A percentile compares a stretch with the other conserved stretches of the same genome.
Evolutionary conservation across 208 protist species (phyloP).

Genomic region (Leishmania arabica): DNA sequence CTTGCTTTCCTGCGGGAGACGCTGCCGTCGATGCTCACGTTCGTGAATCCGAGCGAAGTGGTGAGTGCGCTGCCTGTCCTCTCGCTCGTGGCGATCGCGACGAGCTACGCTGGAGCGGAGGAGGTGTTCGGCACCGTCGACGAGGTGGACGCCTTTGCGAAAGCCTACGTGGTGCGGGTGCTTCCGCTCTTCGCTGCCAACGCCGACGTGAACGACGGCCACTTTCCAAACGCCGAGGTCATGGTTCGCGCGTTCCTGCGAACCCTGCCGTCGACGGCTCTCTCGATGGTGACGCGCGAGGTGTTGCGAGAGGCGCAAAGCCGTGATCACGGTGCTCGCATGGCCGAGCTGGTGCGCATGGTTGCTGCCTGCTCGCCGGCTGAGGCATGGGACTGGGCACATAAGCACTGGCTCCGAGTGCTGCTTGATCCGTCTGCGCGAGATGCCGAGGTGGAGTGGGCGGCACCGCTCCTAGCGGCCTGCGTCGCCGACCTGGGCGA

Average conservation of each 20-base stretch:
- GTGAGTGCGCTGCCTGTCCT: slow-evolving; percentile 17
- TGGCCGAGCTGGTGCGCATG: slow-evolving; percentile 38
- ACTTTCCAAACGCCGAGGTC: background rate
- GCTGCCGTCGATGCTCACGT: slow-evolving; percentile 25
- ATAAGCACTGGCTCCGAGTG: slow-evolving; percentile 37
- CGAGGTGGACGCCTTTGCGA: slow-evolving; percentile 22
- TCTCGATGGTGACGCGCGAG: slow-evolving; percentile 12
- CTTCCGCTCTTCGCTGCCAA: slow-evolving; percentile 26
- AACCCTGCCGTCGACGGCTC: slow-evolving; percentile 17
- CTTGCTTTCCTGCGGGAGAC: slow-evolving; percentile 34
- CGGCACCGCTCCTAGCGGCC: slow-evolving; percentile 39
- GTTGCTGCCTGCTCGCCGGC: slow-evolving; percentile 37
- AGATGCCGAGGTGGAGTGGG: slow-evolving; percentile 44
- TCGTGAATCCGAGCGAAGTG: slow-evolving; percentile 39
- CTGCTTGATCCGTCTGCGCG: slow-evolving; percentile 22
- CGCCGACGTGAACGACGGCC: slow-evolving; percentile 2
- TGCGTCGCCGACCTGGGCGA: slow-evolving; percentile 41
- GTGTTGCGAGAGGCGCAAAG: slow-evolving; percentile 21
- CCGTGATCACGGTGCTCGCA: slow-evolving; percentile 32
- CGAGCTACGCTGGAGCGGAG: slow-evolving; percentile 11
- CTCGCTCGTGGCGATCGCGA: slow-evolving; percentile 21
- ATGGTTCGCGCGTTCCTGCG: slow-evolving; percentile 14
- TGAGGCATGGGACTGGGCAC: slow-evolving; percentile 39
- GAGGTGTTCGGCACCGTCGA: slow-evolving; percentile 7
- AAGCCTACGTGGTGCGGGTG: slow-evolving; percentile 10